Percentiles rank a stretch among this genome's conserved stretches.
Evolutionary conservation across 306 rosid genomes (phyloP).

Genomic region (Acacia acuminata): DNA sequence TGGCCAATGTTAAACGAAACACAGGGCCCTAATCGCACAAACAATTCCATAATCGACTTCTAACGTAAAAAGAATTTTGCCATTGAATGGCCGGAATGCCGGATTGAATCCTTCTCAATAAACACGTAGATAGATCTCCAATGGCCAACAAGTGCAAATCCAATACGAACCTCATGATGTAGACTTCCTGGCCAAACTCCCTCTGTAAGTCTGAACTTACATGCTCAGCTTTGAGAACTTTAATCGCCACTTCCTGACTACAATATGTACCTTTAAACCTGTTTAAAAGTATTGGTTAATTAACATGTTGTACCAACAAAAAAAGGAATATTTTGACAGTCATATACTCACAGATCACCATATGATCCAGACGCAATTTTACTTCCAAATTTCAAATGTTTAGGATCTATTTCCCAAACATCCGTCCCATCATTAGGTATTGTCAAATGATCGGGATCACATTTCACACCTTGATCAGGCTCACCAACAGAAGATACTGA

Average conservation of each 20-base stretch:
- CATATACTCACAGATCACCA: conserved; percentile 84
- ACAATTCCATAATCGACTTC: conserved; percentile 18
- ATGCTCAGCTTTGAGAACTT: conserved; percentile 88
- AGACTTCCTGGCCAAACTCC: conserved; percentile 95
- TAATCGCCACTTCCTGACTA: conserved; percentile 96
- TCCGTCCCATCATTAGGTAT: conserved; percentile 92
- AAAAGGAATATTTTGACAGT: conserved; percentile 7
- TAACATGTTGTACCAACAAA: conserved; percentile 5
- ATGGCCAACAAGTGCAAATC: conserved; percentile 15
- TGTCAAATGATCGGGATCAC: conserved; percentile 58
- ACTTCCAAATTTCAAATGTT: conserved; percentile 70
- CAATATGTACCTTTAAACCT: conserved; percentile 92
- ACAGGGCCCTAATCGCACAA: neutral
- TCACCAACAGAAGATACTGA: conserved; percentile 54
- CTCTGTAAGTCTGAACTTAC: conserved; percentile 81
- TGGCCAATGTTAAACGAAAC: neutral
- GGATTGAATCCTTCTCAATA: conserved; percentile 4
- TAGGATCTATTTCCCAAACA: conserved; percentile 96
- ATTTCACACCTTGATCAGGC: conserved; percentile 54
- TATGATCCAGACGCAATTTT: conserved; percentile 92
- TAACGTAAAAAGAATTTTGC: neutral
- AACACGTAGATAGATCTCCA: conserved; percentile 22
- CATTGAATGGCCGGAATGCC: neutral
- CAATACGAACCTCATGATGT: conserved; percentile 76
- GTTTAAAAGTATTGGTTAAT: conserved; percentile 34